phyloP scores from a whole-genome alignment of 1,284 basidiomycete genomes.

The Cutaneotrichosporon cavernicola region DNA sequence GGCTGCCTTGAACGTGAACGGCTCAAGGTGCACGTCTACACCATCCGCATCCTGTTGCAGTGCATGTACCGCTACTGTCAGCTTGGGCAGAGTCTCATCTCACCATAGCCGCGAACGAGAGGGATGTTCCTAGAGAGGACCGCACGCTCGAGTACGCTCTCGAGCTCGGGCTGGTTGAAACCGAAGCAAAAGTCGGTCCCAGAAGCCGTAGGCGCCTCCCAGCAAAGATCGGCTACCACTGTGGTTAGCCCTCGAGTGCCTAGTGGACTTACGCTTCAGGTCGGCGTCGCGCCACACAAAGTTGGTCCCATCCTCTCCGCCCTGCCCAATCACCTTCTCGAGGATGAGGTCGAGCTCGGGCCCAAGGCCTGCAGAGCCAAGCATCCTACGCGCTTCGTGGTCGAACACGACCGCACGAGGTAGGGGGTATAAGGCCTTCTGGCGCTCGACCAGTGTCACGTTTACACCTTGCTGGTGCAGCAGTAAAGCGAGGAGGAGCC shows the following conservation, averaged over 20 bases:
- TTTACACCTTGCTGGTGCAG: conserved; percentile 23
- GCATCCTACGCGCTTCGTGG: conserved; percentile 27
- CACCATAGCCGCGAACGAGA: conserved; percentile 16
- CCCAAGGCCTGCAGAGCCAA: conserved; percentile 20
- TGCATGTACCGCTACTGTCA: conserved; percentile 3
- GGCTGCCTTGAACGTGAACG: neutral
- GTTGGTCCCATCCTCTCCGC: conserved; percentile 24
- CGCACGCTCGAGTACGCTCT: conserved; percentile 15
- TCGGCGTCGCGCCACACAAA: conserved; percentile 29
- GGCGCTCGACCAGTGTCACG: conserved; percentile 28
- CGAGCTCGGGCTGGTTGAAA: conserved; percentile 28
- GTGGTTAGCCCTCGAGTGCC: neutral
- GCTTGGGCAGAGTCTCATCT: neutral
- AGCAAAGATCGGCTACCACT: conserved; percentile 21
- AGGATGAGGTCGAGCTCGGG: conserved; percentile 21
- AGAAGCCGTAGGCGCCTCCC: conserved; percentile 16
- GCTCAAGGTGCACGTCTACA: conserved; percentile 10
- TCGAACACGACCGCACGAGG: conserved; percentile 29
- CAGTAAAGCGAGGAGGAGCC: conserved; percentile 20
- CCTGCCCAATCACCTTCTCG: conserved; percentile 14
- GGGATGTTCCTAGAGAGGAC: conserved; percentile 13
- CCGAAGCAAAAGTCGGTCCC: conserved; percentile 25
- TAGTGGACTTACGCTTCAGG: conserved; percentile 19
- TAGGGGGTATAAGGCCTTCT: conserved; percentile 29
- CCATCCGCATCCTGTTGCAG: conserved; percentile 6